A percentile compares a stretch with the other conserved stretches of the same genome.
phyloP scores from a whole-genome alignment of 805 yeast genomes.

The Grigorovia jiainica region DNA sequence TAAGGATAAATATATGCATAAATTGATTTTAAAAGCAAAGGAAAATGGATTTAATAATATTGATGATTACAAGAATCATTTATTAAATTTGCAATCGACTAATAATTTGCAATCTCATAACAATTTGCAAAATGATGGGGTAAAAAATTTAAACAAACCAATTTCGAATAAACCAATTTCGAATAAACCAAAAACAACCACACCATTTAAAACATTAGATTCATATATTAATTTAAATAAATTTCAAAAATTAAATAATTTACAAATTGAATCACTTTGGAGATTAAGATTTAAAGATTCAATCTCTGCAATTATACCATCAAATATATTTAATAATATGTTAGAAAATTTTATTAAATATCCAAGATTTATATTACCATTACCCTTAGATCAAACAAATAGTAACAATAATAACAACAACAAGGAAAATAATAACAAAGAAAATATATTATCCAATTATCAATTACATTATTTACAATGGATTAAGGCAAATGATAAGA shows the following conservation, averaged over 20 bases:
- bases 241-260: conserved; percentile 40
- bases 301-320: conserved; percentile 55
- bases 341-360: conserved; percentile 56
- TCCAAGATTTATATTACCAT: conserved; percentile 83
- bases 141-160: too few species aligned
- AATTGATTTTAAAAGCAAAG: neutral
- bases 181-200: neutral
- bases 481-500: conserved; percentile 75
- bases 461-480: conserved; percentile 94
- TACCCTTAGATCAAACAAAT: conserved; percentile 53
- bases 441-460: conserved; percentile 35
- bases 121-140: too few species aligned
- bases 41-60: neutral
- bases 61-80: neutral
- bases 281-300: conserved; percentile 70
- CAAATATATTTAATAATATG: conserved; percentile 52
- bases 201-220: conserved; percentile 61
- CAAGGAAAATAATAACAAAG: conserved; percentile 29
- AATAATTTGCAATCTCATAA: too few species aligned
- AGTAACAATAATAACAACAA: conserved; percentile 32
- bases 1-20: neutral
- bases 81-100: neutral
- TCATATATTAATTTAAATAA: conserved; percentile 67
- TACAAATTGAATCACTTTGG: conserved; percentile 79
- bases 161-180: too few species aligned